Evolutionary conservation across 495 filamentous ascomycete species (phyloP).

Genomic region (Aspergillus asperescens): DNA sequence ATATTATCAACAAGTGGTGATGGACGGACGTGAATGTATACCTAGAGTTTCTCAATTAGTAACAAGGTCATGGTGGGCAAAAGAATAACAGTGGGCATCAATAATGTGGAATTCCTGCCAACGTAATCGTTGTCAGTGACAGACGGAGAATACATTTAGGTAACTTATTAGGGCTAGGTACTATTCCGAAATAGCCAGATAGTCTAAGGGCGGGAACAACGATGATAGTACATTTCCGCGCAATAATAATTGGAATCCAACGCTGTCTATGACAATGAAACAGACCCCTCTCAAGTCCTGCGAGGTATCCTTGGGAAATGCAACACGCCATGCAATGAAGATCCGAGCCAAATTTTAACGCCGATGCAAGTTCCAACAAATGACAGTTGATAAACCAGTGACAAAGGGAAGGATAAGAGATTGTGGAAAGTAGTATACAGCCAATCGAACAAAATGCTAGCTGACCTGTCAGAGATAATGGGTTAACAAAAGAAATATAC

Average conservation of each 20-base stretch:
- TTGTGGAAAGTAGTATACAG: constrained; percentile 1
- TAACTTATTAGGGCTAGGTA: too few species aligned
- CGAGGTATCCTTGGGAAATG: constrained; percentile 10
- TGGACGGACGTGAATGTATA: too few species aligned
- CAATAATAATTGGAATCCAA: background rate
- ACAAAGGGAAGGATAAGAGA: background rate
- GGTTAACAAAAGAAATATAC: constrained; percentile 20
- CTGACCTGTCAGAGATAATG: constrained; percentile 4
- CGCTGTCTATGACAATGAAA: constrained; percentile 17
- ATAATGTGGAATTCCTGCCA: too few species aligned
- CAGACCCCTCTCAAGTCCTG: constrained; percentile 6
- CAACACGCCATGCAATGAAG: constrained; percentile 15
- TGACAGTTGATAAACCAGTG: background rate
- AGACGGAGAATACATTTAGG: too few species aligned
- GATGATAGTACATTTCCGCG: background rate
- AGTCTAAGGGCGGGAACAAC: too few species aligned
- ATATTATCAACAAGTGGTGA: too few species aligned
- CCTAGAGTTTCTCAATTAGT: too few species aligned
- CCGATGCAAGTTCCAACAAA: background rate
- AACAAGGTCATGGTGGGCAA: too few species aligned
- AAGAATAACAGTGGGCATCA: too few species aligned
- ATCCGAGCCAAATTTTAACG: constrained; percentile 1
- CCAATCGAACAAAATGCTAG: background rate
- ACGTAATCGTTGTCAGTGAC: too few species aligned
- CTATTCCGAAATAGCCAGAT: too few species aligned